These are phyloP conservation scores for Xylariaceae sp. DNA, from an alignment of 2,329 filamentous ascomycete genomes.

Conservation along the genomic window DNA sequence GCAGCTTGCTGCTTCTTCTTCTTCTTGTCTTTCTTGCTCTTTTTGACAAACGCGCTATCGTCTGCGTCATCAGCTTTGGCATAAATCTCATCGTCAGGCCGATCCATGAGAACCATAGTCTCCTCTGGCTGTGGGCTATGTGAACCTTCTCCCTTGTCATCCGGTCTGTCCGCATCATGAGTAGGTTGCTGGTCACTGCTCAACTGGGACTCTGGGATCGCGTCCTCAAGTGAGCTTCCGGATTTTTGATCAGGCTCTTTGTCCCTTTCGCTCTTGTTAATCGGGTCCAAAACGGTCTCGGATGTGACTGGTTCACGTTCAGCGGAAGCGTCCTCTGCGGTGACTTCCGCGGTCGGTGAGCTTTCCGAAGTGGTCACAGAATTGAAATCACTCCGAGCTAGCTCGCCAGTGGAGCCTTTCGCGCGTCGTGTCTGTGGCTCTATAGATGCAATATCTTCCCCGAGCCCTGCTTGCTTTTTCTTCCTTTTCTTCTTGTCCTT, in stretches of 20 bases:
- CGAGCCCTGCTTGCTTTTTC: not conserved
- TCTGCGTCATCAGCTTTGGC: conserved; percentile 2
- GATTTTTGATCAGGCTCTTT: conserved; percentile 36
- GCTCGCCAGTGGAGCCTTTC: too few species aligned
- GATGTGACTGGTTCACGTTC: not conserved
- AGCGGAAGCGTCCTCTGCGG: too few species aligned
- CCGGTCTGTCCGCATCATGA: too few species aligned
- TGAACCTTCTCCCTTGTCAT: too few species aligned
- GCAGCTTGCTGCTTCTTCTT: conserved; percentile 3
- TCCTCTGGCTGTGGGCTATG: too few species aligned
- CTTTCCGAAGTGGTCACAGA: too few species aligned
- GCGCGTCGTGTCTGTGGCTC: too few species aligned
- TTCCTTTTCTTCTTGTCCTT: conserved; percentile 35
- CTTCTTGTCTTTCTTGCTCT: conserved; percentile 17
- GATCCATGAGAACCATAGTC: too few species aligned
- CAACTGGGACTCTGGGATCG: not conserved
- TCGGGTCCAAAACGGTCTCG: not conserved
- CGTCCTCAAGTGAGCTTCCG: conserved; percentile 1
- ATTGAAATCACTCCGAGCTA: too few species aligned
- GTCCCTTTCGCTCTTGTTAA: conserved; percentile 30
- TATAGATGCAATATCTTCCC: too few species aligned
- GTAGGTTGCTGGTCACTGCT: too few species aligned
- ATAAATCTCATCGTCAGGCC: not conserved
- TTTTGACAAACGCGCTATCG: conserved; percentile 16
- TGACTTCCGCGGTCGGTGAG: too few species aligned